Evolutionary conservation across 192 early-diverging fungal species (phyloP).

Genomic region (Coemansia sp.): DNA sequence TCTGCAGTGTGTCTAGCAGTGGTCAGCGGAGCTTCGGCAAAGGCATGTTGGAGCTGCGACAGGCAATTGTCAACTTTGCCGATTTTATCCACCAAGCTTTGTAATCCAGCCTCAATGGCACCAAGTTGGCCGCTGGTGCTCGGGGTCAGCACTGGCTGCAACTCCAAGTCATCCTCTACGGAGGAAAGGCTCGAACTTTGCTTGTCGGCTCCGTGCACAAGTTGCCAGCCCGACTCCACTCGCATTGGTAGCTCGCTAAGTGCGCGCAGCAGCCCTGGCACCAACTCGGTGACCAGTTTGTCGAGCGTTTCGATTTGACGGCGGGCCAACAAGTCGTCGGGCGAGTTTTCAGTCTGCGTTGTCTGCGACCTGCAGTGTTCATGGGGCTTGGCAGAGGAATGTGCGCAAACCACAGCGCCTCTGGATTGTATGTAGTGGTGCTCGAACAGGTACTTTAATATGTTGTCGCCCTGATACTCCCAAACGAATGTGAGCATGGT

Average conservation of each 20-base stretch:
- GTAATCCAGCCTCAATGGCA: not conserved
- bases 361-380: not conserved
- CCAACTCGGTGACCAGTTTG: slow-evolving; percentile 17
- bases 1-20: not conserved
- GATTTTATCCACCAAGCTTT: not conserved
- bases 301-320: slow-evolving; percentile 8
- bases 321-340: not conserved
- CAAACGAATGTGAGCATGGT: slow-evolving; percentile 19
- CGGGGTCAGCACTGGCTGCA: not conserved
- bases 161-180: not conserved
- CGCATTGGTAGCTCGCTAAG: slow-evolving; percentile 8
- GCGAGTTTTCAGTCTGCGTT: not conserved
- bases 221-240: slow-evolving; percentile 2
- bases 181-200: not conserved
- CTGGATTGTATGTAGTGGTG: slow-evolving; percentile 10
- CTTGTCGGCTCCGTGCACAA: not conserved
- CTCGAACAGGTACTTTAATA: slow-evolving; percentile 16
- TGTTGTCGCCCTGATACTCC: slow-evolving; percentile 40
- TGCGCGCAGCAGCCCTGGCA: slow-evolving; percentile 20
- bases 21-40: not conserved
- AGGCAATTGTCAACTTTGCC: not conserved
- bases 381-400: not conserved
- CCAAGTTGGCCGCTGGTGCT: not conserved
- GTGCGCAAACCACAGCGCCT: not conserved
- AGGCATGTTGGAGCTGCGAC: not conserved